Percentiles rank a stretch among this genome's conserved stretches.
Conservation (phyloP, 2,329 filamentous ascomycete genomes). For the Aspergillus persii region DNA sequence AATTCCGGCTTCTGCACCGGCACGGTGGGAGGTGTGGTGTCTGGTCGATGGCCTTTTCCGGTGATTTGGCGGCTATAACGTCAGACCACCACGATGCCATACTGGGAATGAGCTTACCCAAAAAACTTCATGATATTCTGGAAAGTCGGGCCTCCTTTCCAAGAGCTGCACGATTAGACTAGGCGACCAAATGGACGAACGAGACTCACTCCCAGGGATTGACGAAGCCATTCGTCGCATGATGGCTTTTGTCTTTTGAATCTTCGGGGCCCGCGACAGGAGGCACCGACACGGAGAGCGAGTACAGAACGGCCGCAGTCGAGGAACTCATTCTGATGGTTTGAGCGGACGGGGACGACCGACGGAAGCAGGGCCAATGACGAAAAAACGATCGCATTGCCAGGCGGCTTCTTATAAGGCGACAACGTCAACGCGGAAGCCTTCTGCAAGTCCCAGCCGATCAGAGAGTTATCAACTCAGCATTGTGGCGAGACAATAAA, state of each 20-base stretch:
- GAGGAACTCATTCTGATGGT: slow-evolving; percentile 35
- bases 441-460: background rate
- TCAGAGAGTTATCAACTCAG: no score
- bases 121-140: slow-evolving; percentile 3
- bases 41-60: slow-evolving; percentile 55
- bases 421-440: background rate
- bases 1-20: slow-evolving; percentile 67
- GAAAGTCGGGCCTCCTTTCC: slow-evolving; percentile 10
- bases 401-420: background rate
- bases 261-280: slow-evolving; percentile 38
- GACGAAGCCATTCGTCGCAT: slow-evolving; percentile 37
- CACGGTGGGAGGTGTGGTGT: slow-evolving; percentile 65
- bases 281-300: slow-evolving; percentile 39
- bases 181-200: background rate
- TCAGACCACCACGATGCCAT: background rate
- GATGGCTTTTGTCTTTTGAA: slow-evolving; percentile 40
- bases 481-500: no score
- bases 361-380: slow-evolving; percentile 22
- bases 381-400: slow-evolving; percentile 15
- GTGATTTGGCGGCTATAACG: slow-evolving; percentile 42
- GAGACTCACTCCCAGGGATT: slow-evolving; percentile 46
- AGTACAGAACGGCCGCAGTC: slow-evolving; percentile 41
- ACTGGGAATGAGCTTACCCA: slow-evolving; percentile 14
- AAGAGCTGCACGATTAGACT: slow-evolving; percentile 21
- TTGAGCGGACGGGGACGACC: slow-evolving; percentile 11